These are phyloP conservation scores for Cylindrodendrum hubeiense DNA, from an alignment of 2,329 filamentous ascomycete species.

Conservation along the genomic window DNA sequence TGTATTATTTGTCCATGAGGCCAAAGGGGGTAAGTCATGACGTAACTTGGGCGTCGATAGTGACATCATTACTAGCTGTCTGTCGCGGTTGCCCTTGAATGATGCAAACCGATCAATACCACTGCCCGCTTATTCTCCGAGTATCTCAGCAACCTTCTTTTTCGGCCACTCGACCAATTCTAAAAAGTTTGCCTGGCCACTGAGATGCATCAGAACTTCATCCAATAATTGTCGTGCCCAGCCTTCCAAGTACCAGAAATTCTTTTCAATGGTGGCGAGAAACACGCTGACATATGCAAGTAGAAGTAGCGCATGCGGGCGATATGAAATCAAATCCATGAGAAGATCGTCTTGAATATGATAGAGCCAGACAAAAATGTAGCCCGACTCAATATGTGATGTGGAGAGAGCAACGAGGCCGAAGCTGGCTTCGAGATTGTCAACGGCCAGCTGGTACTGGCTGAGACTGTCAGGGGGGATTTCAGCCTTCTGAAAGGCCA, in stretches of 20 bases:
- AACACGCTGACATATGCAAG: conserved; percentile 41
- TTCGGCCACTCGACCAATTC: conserved; percentile 40
- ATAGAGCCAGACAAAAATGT: conserved; percentile 39
- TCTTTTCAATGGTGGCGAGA: conserved; percentile 37
- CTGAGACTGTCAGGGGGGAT: background rate
- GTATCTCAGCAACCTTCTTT: background rate
- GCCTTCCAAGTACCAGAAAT: conserved; percentile 41
- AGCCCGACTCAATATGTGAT: conserved; percentile 29
- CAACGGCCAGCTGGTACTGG: background rate
- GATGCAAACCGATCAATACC: background rate
- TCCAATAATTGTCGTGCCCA: conserved; percentile 38
- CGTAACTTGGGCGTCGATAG: no score
- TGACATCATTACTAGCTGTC: background rate
- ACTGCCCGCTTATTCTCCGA: background rate
- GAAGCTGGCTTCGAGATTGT: background rate
- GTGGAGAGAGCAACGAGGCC: background rate
- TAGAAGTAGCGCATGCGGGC: conserved; percentile 41
- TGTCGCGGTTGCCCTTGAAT: background rate
- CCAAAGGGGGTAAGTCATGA: no score
- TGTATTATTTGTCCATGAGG: no score
- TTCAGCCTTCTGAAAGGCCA: background rate
- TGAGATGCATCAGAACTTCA: conserved; percentile 30
- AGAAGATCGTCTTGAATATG: conserved; percentile 36
- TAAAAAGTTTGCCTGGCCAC: conserved; percentile 26
- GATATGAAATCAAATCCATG: conserved; percentile 35